A percentile compares a stretch with the other conserved stretches of the same genome.
Evolutionary conservation across 768 basidiomycete species (phyloP).

Genomic region (Boletus subcaerulescens): DNA sequence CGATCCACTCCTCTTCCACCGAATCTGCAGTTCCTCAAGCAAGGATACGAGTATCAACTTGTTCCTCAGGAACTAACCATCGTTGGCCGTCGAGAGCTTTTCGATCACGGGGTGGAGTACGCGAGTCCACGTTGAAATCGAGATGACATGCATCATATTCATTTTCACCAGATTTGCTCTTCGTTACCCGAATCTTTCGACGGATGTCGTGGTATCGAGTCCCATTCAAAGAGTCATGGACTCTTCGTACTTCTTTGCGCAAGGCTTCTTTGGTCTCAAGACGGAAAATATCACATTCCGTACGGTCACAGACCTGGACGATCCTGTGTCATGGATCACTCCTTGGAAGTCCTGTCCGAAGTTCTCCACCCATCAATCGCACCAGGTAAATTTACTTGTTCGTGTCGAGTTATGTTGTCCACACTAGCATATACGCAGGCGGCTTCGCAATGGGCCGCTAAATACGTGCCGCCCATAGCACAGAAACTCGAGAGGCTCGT

Average conservation of each 20-base stretch:
- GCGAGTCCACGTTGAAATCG: not conserved
- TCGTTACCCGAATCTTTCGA: conserved; percentile 21
- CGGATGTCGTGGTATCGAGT: conserved; percentile 16
- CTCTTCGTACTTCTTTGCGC: conserved; percentile 40
- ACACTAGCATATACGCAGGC: conserved; percentile 8
- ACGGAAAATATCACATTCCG: conserved; percentile 28
- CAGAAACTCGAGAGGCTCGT: conserved; percentile 34
- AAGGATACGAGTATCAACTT: conserved; percentile 34
- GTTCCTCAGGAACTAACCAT: conserved; percentile 37
- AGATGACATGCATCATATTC: not conserved
- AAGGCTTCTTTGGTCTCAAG: conserved; percentile 37
- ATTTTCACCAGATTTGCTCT: conserved; percentile 17
- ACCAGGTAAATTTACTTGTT: conserved; percentile 1
- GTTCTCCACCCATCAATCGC: conserved; percentile 3
- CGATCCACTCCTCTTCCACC: conserved; percentile 30
- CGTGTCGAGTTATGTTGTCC: not conserved
- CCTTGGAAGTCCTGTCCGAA: conserved; percentile 39
- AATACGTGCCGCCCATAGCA: conserved; percentile 37
- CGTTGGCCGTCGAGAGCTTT: conserved; percentile 37
- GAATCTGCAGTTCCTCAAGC: conserved; percentile 36
- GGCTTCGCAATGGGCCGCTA: conserved; percentile 29
- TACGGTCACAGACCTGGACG: conserved; percentile 32
- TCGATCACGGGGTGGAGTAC: conserved; percentile 39
- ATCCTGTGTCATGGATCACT: conserved; percentile 41
- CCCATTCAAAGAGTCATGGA: conserved; percentile 32